A percentile compares a stretch with the other conserved stretches of the same genome.
These are phyloP conservation scores for Sporothrix euskadiensis DNA, from an alignment of 2,329 filamentous ascomycete genomes.

Conservation along the genomic window DNA sequence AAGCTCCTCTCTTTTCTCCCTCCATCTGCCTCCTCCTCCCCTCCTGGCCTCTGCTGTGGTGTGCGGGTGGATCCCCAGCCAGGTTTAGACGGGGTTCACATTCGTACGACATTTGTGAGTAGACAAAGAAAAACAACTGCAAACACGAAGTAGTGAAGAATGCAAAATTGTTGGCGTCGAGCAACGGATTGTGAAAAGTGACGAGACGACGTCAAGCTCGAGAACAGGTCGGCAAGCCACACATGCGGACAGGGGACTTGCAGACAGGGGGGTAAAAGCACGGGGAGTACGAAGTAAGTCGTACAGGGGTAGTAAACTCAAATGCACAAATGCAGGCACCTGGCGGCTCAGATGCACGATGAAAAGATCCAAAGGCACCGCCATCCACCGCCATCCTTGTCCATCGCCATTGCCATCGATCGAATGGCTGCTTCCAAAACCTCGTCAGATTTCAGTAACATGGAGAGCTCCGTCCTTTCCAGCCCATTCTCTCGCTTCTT, in stretches of 20 bases:
- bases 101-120: background rate
- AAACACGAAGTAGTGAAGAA: background rate
- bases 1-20: background rate
- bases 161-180: background rate
- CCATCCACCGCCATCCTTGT: background rate
- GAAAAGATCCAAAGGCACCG: too few relatives aligned
- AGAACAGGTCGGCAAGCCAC: background rate
- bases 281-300: too few relatives aligned
- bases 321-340: too few relatives aligned
- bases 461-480: background rate
- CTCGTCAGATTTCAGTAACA: background rate
- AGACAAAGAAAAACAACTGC: background rate
- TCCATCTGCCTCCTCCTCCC: too few relatives aligned
- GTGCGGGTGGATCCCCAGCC: background rate
- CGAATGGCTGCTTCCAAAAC: background rate
- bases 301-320: too few relatives aligned
- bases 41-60: background rate
- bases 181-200: background rate
- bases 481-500: background rate
- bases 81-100: background rate
- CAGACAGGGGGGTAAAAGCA: too few relatives aligned
- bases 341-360: too few relatives aligned
- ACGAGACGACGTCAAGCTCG: background rate
- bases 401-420: background rate
- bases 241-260: too few relatives aligned